Percentiles rank a stretch among this genome's conserved stretches.
Conservation (phyloP, 2,329 filamentous ascomycete species). For the Niveomyces coronatus region DNA sequence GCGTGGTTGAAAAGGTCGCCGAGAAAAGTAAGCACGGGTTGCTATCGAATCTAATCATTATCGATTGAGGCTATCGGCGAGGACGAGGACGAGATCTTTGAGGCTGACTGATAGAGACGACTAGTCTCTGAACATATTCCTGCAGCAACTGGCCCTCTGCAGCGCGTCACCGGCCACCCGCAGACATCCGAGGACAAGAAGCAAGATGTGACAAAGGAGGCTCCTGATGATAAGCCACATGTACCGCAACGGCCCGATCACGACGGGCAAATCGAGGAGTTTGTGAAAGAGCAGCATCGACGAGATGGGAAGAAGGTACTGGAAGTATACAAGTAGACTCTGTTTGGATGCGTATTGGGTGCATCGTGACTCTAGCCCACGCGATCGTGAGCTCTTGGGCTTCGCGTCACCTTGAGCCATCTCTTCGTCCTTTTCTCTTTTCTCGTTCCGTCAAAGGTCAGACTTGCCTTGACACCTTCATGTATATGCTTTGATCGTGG, state of each 20-base stretch:
- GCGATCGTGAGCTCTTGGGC: too few relatives aligned
- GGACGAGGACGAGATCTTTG: too few relatives aligned
- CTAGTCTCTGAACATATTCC: slow-evolving; percentile 35
- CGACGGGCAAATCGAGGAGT: slow-evolving; percentile 40
- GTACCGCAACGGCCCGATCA: slow-evolving; percentile 35
- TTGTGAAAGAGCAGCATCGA: slow-evolving; percentile 41
- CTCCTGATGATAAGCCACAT: slow-evolving; percentile 16
- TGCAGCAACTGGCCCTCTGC: slow-evolving; percentile 30
- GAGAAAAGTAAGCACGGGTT: slow-evolving; percentile 1
- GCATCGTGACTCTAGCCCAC: too few relatives aligned
- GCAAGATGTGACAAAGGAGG: slow-evolving; percentile 8
- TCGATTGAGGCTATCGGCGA: too few relatives aligned
- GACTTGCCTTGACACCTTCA: too few relatives aligned
- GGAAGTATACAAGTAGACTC: slow-evolving; percentile 10
- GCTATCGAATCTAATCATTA: background rate
- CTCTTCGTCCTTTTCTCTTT: too few relatives aligned
- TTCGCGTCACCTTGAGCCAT: too few relatives aligned
- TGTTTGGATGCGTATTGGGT: too few relatives aligned
- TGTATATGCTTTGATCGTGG: too few relatives aligned
- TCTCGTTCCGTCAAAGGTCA: too few relatives aligned
- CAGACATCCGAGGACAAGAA: slow-evolving; percentile 11
- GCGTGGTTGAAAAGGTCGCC: background rate
- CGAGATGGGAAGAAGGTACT: slow-evolving; percentile 22
- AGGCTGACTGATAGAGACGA: background rate
- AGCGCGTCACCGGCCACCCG: slow-evolving; percentile 20